These are phyloP conservation scores for Neurospora sp. DNA, from an alignment of 495 filamentous ascomycete species.

Conservation along the genomic window DNA sequence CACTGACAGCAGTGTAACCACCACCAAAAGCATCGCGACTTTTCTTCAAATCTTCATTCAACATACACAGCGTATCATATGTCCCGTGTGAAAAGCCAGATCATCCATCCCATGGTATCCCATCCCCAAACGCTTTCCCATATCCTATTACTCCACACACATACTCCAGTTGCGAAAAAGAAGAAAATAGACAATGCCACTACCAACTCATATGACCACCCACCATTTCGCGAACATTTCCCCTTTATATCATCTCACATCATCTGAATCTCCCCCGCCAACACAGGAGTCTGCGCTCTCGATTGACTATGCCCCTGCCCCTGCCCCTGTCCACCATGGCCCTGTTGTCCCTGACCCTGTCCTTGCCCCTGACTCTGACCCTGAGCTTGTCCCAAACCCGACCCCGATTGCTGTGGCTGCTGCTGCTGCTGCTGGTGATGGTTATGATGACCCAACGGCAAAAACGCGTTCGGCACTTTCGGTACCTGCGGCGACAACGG, in stretches of 20 bases:
- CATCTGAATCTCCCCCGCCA: not conserved
- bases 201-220: not conserved
- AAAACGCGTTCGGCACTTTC: constrained; percentile 14
- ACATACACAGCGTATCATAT: not conserved
- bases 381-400: not conserved
- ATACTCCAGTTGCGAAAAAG: not conserved
- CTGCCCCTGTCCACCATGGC: not conserved
- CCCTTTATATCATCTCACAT: not conserved
- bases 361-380: not conserved
- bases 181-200: not conserved
- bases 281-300: not conserved
- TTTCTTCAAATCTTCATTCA: not conserved
- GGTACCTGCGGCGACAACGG: constrained; percentile 10
- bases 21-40: not conserved
- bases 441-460: constrained; percentile 5
- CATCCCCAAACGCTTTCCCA: not conserved
- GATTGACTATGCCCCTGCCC: not conserved
- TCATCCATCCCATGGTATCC: not conserved
- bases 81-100: not conserved
- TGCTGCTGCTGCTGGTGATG: constrained; percentile 4
- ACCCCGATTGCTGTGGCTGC: not conserved
- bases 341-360: no score
- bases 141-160: not conserved
- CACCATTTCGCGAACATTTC: not conserved
- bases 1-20: not conserved